Conservation (phyloP, 208 protist genomes). For the Trypanosomatidae sp. region DNA sequence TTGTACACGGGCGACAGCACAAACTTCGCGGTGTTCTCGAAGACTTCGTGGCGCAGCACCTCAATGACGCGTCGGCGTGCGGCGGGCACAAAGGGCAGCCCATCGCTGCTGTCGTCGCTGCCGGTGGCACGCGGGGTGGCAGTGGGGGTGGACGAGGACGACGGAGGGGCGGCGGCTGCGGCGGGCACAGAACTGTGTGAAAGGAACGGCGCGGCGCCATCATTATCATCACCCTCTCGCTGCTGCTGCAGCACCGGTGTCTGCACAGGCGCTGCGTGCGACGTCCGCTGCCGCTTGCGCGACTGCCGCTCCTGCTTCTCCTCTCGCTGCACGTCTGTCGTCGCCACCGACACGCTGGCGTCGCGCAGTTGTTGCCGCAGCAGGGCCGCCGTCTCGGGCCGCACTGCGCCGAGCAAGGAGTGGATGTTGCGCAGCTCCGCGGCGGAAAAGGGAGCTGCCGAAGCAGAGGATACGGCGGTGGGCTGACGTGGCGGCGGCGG, state of each 20-base stretch:
- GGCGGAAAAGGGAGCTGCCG: constrained; percentile 25
- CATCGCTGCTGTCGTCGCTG: too few species aligned
- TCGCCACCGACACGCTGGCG: constrained; percentile 30
- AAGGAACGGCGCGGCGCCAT: background rate
- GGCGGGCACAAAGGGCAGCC: constrained; percentile 34
- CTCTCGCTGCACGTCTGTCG: constrained; percentile 9
- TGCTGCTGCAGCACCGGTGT: too few species aligned
- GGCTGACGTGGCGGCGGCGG: background rate
- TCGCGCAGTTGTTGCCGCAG: constrained; percentile 30
- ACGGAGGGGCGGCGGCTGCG: too few species aligned
- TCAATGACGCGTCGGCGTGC: constrained; percentile 46
- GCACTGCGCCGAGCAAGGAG: constrained; percentile 46
- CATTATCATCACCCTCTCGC: too few species aligned
- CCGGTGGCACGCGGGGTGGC: background rate
- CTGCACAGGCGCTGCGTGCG: background rate
- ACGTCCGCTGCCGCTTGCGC: constrained; percentile 29
- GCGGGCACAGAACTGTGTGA: too few species aligned
- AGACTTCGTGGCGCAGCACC: constrained; percentile 66
- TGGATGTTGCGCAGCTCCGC: constrained; percentile 60
- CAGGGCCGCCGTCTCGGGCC: constrained; percentile 28
- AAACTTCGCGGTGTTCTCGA: constrained; percentile 53
- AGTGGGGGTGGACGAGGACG: background rate
- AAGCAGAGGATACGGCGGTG: background rate
- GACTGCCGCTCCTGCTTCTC: constrained; percentile 14
- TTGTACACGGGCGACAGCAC: constrained; percentile 71